Conservation (phyloP, 345 rosid genomes). For the Populus pruinosa region DNA sequence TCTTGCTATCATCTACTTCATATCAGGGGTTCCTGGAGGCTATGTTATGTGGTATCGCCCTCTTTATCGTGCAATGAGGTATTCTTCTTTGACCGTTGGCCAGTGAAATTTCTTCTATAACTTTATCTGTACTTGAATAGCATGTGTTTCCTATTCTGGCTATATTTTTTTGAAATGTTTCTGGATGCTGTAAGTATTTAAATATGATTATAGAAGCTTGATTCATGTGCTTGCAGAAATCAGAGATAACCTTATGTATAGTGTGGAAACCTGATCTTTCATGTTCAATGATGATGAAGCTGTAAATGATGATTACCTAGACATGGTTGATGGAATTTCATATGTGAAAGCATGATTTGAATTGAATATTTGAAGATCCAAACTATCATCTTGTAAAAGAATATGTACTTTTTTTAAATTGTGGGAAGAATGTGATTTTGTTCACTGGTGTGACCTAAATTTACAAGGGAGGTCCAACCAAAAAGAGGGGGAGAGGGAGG, state of each 20-base stretch:
- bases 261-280: background rate
- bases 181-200: background rate
- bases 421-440: background rate
- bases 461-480: background rate
- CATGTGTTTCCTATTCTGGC: background rate
- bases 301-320: background rate
- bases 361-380: background rate
- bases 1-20: constrained; percentile 85
- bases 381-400: background rate
- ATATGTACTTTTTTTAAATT: background rate
- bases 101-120: background rate
- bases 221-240: background rate
- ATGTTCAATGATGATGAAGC: background rate
- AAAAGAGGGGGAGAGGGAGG: background rate
- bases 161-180: background rate
- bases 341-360: background rate
- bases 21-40: constrained; percentile 87
- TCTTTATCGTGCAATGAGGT: constrained; percentile 96
- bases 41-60: constrained; percentile 94
- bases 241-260: background rate
- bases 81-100: constrained; percentile 14
- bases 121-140: background rate
- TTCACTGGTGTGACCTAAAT: background rate
- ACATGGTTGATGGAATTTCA: background rate
- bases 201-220: constrained; percentile 7